Evolutionary conservation across 225 moss, liverwort and hornwort genomes (phyloP).

Genomic region (Sphagnum tenellum): DNA sequence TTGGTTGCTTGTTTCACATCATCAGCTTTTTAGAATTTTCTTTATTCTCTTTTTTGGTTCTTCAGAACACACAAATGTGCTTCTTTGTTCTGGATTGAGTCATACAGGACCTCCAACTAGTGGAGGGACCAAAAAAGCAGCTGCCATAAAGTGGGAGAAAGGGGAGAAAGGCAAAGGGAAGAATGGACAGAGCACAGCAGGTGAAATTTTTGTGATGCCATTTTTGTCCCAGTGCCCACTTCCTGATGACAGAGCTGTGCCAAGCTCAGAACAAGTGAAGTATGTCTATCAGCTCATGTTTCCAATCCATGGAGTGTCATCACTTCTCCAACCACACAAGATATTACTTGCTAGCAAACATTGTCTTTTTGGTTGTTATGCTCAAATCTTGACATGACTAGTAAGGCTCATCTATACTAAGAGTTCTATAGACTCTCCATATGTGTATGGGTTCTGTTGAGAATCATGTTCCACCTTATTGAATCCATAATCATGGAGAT

Average conservation of each 20-base stretch:
- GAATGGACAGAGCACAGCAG: conserved; percentile 45
- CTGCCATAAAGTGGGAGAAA: conserved; percentile 63
- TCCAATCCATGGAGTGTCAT: no score
- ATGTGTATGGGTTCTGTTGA: no score
- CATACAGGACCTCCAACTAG: conserved; percentile 47
- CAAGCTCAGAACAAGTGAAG: conserved; percentile 48
- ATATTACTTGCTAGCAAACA: no score
- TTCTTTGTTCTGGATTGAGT: background rate
- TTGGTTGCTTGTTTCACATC: no score
- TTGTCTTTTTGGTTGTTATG: no score
- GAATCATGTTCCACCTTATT: no score
- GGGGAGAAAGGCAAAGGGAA: conserved; percentile 48
- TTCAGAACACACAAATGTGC: background rate
- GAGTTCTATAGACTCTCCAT: no score
- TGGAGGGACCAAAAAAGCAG: conserved; percentile 42
- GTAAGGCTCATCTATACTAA: no score
- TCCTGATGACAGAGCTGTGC: conserved; percentile 42
- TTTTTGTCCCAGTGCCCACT: conserved; percentile 64
- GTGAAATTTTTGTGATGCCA: conserved; percentile 59
- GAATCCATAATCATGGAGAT: no score
- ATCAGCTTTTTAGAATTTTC: background rate
- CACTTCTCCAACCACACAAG: no score
- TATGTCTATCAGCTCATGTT: no score
- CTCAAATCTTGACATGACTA: no score
- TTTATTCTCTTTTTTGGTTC: background rate